A percentile compares a stretch with the other conserved stretches of the same genome.
Conservation (phyloP, 306 rosid species). For the Vigna mungo region DNA sequence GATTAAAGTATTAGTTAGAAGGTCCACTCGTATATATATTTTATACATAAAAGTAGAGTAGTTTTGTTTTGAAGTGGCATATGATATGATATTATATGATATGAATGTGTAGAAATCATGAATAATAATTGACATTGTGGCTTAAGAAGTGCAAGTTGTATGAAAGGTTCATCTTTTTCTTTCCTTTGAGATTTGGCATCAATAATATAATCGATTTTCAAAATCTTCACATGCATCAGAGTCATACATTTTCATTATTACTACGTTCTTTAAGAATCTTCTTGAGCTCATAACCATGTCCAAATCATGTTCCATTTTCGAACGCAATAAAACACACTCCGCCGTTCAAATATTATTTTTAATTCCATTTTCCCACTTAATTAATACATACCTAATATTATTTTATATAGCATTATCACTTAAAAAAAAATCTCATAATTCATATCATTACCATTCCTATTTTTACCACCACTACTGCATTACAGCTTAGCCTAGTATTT, state of each 20-base stretch:
- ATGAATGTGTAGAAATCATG: conserved; percentile 30
- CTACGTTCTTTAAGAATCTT: conserved; percentile 35
- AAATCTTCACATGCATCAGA: conserved; percentile 40
- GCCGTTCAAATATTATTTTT: neutral
- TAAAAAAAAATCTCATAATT: too few relatives aligned
- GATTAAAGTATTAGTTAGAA: too few relatives aligned
- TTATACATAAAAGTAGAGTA: neutral
- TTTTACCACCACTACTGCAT: too few relatives aligned
- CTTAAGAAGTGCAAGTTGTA: conserved; percentile 41
- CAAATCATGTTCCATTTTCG: neutral
- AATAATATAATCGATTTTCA: neutral
- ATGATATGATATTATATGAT: conserved; percentile 20
- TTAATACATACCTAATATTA: too few relatives aligned
- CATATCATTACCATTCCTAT: too few relatives aligned
- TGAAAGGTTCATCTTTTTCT: conserved; percentile 15
- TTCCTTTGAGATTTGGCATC: neutral
- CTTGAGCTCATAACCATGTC: conserved; percentile 35
- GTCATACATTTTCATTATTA: conserved; percentile 21
- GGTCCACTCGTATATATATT: too few relatives aligned
- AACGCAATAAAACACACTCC: neutral
- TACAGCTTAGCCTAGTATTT: too few relatives aligned
- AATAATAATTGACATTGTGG: conserved; percentile 31
- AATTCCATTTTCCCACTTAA: neutral
- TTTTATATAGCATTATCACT: too few relatives aligned
- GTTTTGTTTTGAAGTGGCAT: neutral